Evolutionary conservation across 2,329 filamentous ascomycete genomes (phyloP).

Genomic region (Calonectria pseudoturangicola): DNA sequence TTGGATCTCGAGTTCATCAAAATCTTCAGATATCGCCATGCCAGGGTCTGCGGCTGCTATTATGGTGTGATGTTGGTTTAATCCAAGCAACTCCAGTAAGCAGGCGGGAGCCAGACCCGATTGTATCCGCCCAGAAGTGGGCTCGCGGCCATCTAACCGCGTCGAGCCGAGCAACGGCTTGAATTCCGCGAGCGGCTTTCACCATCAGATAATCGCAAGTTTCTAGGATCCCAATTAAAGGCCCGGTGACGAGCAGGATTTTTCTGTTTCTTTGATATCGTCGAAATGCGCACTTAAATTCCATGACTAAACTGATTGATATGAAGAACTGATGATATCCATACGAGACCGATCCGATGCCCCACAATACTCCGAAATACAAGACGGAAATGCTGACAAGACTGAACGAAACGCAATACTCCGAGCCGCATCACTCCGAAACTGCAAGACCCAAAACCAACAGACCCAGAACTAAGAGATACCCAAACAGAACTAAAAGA

Average conservation of each 20-base stretch:
- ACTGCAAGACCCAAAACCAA: background rate
- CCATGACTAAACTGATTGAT: conserved; percentile 21
- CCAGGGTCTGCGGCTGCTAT: conserved; percentile 12
- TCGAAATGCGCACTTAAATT: conserved; percentile 2
- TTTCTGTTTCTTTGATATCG: conserved; percentile 9
- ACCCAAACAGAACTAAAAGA: too few species aligned
- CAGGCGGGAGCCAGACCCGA: conserved; percentile 10
- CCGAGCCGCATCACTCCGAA: background rate
- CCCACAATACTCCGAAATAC: conserved; percentile 20
- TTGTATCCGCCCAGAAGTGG: conserved; percentile 32
- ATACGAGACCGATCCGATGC: conserved; percentile 16
- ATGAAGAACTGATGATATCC: conserved; percentile 7
- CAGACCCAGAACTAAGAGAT: background rate
- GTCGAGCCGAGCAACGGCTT: conserved; percentile 26
- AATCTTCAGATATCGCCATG: conserved; percentile 26
- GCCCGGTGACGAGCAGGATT: conserved; percentile 8
- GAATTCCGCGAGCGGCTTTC: conserved; percentile 32
- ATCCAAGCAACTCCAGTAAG: background rate
- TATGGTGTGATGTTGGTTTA: conserved; percentile 21
- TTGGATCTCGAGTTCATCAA: conserved; percentile 7
- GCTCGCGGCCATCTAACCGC: conserved; percentile 5
- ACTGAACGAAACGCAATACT: background rate
- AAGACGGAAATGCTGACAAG: background rate
- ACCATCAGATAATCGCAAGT: conserved; percentile 11
- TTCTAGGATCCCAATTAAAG: background rate